phyloP scores from a whole-genome alignment of 441 rosid species.

The Viola pubescens region DNA sequence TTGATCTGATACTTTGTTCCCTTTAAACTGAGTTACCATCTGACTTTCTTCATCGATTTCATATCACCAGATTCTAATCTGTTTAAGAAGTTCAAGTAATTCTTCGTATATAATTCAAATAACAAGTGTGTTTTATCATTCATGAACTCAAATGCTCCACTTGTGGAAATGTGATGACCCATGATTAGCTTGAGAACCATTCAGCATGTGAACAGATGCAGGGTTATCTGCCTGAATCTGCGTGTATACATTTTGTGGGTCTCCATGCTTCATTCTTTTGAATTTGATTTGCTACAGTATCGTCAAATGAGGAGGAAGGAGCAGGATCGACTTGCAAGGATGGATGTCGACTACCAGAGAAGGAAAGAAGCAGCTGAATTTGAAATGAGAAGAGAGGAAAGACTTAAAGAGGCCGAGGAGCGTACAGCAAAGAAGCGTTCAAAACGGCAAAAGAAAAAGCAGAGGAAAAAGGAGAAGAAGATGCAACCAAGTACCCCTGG shows the following conservation, averaged over 20 bases:
- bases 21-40: too few species aligned
- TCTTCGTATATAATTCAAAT: too few species aligned
- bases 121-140: too few species aligned
- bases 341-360: conserved; percentile 77
- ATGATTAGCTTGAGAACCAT: too few species aligned
- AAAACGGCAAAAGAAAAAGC: conserved; percentile 84
- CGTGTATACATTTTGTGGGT: too few species aligned
- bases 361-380: conserved; percentile 68
- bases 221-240: not conserved
- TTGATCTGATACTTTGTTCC: too few species aligned
- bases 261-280: not conserved
- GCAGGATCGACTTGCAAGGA: conserved; percentile 79
- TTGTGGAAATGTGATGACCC: too few species aligned
- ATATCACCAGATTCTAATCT: too few species aligned
- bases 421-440: conserved; percentile 72
- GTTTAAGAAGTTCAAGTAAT: too few species aligned
- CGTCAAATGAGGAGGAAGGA: conserved; percentile 93
- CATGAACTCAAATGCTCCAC: too few species aligned
- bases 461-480: conserved; percentile 64
- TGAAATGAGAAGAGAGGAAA: conserved; percentile 72
- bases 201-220: too few species aligned
- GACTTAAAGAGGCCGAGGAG: conserved; percentile 66
- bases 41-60: too few species aligned
- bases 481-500: conserved; percentile 29
- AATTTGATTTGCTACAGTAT: conserved; percentile 35